A percentile compares a stretch with the other conserved stretches of the same genome.
These are phyloP conservation scores for Apiospora koreana DNA, from an alignment of 2,329 filamentous ascomycete species.

Conservation along the genomic window DNA sequence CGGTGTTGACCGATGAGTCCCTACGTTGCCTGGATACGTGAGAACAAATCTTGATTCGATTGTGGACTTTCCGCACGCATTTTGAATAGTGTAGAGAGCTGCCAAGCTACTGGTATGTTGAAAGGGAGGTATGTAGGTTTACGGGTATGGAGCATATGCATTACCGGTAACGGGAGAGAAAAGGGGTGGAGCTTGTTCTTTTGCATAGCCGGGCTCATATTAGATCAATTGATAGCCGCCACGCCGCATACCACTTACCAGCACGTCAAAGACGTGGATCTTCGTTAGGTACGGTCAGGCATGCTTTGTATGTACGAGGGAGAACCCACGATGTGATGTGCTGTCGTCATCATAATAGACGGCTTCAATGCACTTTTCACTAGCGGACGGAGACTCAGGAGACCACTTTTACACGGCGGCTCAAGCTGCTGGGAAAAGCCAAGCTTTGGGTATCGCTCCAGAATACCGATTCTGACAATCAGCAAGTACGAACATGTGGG, in stretches of 20 bases:
- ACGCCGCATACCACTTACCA: neutral
- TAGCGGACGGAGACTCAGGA: neutral
- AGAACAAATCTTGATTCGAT: neutral
- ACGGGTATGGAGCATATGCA: neutral
- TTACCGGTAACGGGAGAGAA: neutral
- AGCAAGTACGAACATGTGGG: neutral
- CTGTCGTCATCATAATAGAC: conserved; percentile 1
- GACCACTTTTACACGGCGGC: neutral
- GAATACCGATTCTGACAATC: neutral
- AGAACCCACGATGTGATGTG: neutral
- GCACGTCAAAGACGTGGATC: neutral
- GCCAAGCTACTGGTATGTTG: neutral
- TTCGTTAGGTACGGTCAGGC: neutral
- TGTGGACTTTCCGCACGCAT: neutral
- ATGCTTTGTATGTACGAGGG: neutral
- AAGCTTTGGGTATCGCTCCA: neutral
- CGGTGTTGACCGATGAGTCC: neutral
- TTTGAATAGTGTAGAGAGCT: neutral
- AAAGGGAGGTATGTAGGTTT: too few species aligned
- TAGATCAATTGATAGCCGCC: neutral
- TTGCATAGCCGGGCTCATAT: neutral
- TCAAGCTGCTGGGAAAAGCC: neutral
- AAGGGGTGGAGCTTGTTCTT: neutral
- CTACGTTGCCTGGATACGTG: neutral
- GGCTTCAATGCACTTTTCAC: neutral